Conservation (phyloP, 345 rosid genomes). For the Sonneratia alba region DNA sequence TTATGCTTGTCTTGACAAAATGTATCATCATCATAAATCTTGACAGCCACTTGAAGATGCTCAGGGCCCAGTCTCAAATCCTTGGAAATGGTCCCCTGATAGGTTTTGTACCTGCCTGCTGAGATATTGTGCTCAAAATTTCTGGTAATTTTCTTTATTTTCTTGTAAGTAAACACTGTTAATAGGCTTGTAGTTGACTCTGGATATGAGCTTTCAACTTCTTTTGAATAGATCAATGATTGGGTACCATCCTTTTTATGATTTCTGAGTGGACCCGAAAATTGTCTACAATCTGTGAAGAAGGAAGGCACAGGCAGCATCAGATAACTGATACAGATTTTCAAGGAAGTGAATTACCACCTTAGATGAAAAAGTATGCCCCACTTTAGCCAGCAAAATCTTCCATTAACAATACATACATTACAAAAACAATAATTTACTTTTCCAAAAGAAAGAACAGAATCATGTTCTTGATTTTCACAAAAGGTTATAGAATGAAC, state of each 20-base stretch:
- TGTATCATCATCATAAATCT: neutral
- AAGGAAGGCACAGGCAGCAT: neutral
- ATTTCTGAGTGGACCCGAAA: neutral
- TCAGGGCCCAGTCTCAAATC: neutral
- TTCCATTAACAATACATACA: neutral
- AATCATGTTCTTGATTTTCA: neutral
- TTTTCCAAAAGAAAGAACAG: neutral
- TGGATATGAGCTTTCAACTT: neutral
- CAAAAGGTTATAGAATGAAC: neutral
- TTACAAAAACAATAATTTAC: neutral
- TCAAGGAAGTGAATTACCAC: neutral
- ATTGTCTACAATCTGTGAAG: neutral
- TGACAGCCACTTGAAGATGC: conserved; percentile 4
- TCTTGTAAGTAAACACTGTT: neutral
- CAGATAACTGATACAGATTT: neutral
- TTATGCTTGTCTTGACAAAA: neutral
- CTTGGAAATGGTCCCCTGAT: neutral
- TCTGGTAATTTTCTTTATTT: neutral
- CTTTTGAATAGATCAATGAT: neutral
- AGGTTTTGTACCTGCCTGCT: neutral
- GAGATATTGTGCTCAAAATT: neutral
- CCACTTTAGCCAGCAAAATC: neutral
- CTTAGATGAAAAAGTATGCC: neutral
- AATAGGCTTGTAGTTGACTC: neutral
- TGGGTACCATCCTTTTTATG: neutral